Conservation (phyloP, 2,329 filamentous ascomycete genomes). For the Alternaria triticimaculans region DNA sequence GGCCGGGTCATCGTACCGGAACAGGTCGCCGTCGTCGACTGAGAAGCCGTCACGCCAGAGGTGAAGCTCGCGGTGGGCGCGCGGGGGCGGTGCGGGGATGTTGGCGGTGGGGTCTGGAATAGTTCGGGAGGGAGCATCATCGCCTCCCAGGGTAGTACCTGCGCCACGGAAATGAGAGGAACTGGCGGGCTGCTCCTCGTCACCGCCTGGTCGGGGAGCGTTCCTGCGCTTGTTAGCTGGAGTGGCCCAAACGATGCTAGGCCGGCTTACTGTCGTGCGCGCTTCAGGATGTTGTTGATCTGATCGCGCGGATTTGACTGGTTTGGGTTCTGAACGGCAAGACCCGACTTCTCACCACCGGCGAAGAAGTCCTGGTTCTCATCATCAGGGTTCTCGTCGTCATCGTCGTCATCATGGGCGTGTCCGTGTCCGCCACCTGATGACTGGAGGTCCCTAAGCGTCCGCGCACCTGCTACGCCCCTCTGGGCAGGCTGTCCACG, state of each 20-base stretch:
- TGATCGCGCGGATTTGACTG: conserved; percentile 57
- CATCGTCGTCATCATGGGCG: conserved; percentile 57
- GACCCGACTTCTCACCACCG: conserved; percentile 83
- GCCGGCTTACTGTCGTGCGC: conserved; percentile 52
- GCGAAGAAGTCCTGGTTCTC: conserved; percentile 75
- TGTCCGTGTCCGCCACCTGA: conserved; percentile 52
- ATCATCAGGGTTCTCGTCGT: conserved; percentile 67
- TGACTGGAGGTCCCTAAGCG: conserved; percentile 55
- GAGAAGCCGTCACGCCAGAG: conserved; percentile 87
- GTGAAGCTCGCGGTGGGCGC: conserved; percentile 73
- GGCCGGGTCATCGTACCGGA: conserved; percentile 78
- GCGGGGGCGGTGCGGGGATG: conserved; percentile 51
- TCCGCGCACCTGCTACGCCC: conserved; percentile 46
- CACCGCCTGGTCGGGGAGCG: conserved; percentile 61
- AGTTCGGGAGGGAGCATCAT: conserved; percentile 72
- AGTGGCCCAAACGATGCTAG: neutral
- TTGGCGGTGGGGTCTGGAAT: conserved; percentile 66
- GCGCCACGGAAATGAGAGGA: conserved; percentile 69
- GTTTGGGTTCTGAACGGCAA: conserved; percentile 70
- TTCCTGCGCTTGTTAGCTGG: conserved; percentile 59
- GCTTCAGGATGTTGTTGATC: conserved; percentile 58
- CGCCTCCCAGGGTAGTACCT: conserved; percentile 79
- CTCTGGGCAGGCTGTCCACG: conserved; percentile 38
- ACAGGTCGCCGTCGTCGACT: conserved; percentile 79
- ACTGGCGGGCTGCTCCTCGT: conserved; percentile 57